Conservation (phyloP, 345 rosid genomes). For the Citrus medica region DNA sequence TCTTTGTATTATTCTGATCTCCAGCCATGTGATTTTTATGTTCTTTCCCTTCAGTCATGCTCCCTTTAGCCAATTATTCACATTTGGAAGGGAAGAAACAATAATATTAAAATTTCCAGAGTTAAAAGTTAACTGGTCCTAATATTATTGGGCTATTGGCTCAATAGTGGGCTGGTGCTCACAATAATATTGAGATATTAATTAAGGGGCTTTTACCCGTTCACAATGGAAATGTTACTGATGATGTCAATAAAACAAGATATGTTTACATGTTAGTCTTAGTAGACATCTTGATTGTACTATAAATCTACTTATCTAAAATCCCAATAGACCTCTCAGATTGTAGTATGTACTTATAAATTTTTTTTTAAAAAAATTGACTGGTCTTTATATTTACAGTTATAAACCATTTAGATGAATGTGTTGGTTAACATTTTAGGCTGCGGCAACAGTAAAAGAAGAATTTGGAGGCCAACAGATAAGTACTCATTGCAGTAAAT, state of each 20-base stretch:
- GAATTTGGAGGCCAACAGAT: neutral
- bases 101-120: neutral
- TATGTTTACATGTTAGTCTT: too few species aligned
- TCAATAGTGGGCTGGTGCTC: too few species aligned
- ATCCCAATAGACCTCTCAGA: too few species aligned
- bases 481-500: neutral
- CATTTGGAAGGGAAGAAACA: neutral
- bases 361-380: accelerated
- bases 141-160: too few species aligned
- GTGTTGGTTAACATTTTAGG: neutral
- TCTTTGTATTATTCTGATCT: neutral
- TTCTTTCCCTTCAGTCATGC: neutral
- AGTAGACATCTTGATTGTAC: too few species aligned
- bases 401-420: neutral
- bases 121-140: neutral
- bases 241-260: too few species aligned
- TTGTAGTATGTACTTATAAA: too few species aligned
- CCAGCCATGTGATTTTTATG: neutral
- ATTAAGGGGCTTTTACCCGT: too few species aligned
- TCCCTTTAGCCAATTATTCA: neutral
- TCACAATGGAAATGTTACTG: too few species aligned
- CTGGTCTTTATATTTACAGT: too few species aligned
- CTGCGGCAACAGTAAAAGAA: neutral
- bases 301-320: too few species aligned
- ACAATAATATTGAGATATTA: too few species aligned